Evolutionary conservation across 495 filamentous ascomycete genomes (phyloP).

Genomic region (Articulospora tetracladia): DNA sequence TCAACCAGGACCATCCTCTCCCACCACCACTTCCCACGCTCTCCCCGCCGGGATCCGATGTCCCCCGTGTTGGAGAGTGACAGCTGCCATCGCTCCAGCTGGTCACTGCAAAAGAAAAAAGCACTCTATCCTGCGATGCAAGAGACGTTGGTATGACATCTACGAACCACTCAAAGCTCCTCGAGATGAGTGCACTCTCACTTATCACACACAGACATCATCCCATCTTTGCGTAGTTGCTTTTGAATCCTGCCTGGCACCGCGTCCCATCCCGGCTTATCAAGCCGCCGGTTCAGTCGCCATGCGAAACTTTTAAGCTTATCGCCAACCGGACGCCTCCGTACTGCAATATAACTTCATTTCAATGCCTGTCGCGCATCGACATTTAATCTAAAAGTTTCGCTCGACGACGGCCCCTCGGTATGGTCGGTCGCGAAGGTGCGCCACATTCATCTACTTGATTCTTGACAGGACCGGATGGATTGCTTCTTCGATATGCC

Average conservation of each 20-base stretch:
- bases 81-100: too few species aligned
- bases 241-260: background rate
- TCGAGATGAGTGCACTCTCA: background rate
- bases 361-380: constrained; percentile 1
- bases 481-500: background rate
- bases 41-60: background rate
- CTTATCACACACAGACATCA: background rate
- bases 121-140: too few species aligned
- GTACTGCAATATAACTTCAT: constrained; percentile 9
- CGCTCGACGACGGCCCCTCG: background rate
- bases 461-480: background rate
- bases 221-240: background rate
- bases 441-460: background rate
- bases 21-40: background rate
- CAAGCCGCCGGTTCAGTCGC: background rate
- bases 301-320: constrained; percentile 4
- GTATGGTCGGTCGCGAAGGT: background rate
- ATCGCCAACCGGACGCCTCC: background rate
- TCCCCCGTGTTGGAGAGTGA: too few species aligned
- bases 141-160: background rate
- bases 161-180: background rate
- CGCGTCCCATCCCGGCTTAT: background rate
- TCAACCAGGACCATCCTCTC: background rate
- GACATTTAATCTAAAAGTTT: background rate
- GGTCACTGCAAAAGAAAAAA: too few species aligned